Evolutionary conservation across 2,329 filamentous ascomycete genomes (phyloP), one percentile per base, ranked within the genome.

Genomic region (Aureobasidium pullulans): DNA sequence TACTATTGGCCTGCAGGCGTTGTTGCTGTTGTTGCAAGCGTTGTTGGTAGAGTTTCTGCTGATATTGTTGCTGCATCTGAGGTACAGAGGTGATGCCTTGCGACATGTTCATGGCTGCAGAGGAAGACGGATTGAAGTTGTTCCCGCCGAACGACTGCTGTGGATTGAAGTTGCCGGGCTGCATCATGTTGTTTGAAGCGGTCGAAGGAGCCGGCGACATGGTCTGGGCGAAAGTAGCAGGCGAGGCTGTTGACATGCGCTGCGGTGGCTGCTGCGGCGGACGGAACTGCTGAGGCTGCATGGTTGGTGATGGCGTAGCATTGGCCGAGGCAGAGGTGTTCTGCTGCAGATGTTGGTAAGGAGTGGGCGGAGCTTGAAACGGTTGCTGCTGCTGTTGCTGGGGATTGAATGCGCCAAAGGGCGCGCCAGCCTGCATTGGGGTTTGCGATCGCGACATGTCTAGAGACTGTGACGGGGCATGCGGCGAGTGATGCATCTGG

Each of bases 251-350:
- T 64, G 91, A 88, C 72, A 97, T 90, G 68, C 91, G 67, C 64
- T 75, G 73, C 13, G 71, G 81, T 70, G 91, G 89, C 40, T 87
- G 86, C 4, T 54, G 50, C 82, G 69, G 88, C 84, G 36, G 85
- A 59, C 73, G 79, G 74, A 84, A 85, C 57, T 84, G 81, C 69
- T 95, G 92, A 70, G 87, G 91, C 62, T 84, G 84, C 84, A 96
- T 91, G 63, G 95, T 93, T 31, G 94, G 94, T 6, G 94, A 97
- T 10, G 93, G 93, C 40, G 90, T 96, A 62, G 90, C 88, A 72
- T 91, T 94, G 53, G 85, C 82, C 3, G 90, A 91, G 53, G 87
- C 87, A 67, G 90, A 91, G 54, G 87, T 86, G 68, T 89, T 87
- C 65, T 88, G 84, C 68, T 90, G 88, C 59, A 96, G 81, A 75